These are phyloP conservation scores for Kernera saxatilis DNA, from an alignment of 345 rosid genomes.

Conservation along the genomic window DNA sequence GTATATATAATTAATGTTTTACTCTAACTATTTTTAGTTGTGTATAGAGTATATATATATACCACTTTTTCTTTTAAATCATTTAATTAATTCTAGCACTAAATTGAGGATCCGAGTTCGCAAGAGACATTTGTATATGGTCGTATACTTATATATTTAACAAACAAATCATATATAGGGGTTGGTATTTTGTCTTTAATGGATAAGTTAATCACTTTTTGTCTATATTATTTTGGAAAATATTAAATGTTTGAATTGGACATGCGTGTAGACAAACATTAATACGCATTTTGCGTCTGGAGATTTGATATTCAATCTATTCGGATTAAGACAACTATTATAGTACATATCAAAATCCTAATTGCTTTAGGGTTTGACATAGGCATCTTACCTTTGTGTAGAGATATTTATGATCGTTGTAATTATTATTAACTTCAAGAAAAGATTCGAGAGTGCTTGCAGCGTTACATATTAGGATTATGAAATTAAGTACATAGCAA, in stretches of 20 bases:
- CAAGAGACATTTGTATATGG: background rate
- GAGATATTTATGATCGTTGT: conserved; percentile 4
- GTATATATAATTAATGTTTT: background rate
- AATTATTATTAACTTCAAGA: background rate
- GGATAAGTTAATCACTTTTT: conserved; percentile 16
- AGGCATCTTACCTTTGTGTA: background rate
- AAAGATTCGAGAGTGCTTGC: background rate
- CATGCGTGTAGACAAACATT: conserved; percentile 15
- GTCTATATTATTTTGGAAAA: conserved; percentile 1
- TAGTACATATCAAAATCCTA: conserved; percentile 17
- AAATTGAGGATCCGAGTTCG: background rate
- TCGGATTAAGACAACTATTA: conserved; percentile 8
- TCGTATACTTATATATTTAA: background rate
- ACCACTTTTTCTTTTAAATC: background rate
- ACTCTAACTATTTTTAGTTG: background rate
- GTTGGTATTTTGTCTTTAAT: conserved; percentile 17
- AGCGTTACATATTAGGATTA: background rate
- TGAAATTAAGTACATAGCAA: background rate
- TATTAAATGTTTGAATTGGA: conserved; percentile 5
- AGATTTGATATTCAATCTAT: background rate
- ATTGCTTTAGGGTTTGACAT: conserved; percentile 4
- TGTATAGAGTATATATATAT: no score
- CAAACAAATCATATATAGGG: background rate
- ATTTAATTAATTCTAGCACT: background rate
- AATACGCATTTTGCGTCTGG: conserved; percentile 6